Evolutionary conservation across 2,329 filamentous ascomycete species (phyloP), one percentile per base, ranked within the genome.

Genomic region (Fusarium succisae): DNA sequence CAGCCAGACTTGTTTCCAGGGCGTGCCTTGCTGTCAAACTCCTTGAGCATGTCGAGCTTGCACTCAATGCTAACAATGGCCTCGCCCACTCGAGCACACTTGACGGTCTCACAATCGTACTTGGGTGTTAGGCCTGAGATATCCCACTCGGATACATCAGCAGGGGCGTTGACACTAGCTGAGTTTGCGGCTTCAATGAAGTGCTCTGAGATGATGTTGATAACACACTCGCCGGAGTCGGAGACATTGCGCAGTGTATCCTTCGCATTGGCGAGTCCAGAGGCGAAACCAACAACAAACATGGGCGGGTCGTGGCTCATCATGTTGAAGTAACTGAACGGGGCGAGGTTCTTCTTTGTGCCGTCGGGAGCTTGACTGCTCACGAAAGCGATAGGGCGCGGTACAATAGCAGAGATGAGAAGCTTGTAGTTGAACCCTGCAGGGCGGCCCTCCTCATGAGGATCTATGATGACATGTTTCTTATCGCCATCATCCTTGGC

Each of bases 181-280:
- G 91, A 87, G 82, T 98, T 98, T 54, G 95, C 95, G 0, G 95
- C 95, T 85, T 98, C 95, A 79, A 96, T 79, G 80, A 92, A 97
- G 80, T 91, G 89, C 84, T 98, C 95, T 14, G 89, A 91, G 79
- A 98, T 93, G 79, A 98, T 93, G 84, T 96, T 98, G 84, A 98
- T 91, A 66, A 91, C 90, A 83, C 93, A 96, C 84, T 98, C 94
- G 51, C 87, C 84, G 1, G 88, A 91, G 43, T 92, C 92, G 14
- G 88, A 78, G 64, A 98, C 84, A 80, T 97, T 97, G 77, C 86
- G 87, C 61, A 97, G 85, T 43, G 92, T 91, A 82, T 98, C 95
- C 82, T 98, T 98, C 26, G 92, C 90, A 8, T 84, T 82, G 10
- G 81, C 82, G 12, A 87, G 75, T 8, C 82, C 69, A 22, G 82